These are phyloP conservation scores for Luffa aegyptiaca DNA, from an alignment of 306 rosid genomes.

Conservation along the genomic window DNA sequence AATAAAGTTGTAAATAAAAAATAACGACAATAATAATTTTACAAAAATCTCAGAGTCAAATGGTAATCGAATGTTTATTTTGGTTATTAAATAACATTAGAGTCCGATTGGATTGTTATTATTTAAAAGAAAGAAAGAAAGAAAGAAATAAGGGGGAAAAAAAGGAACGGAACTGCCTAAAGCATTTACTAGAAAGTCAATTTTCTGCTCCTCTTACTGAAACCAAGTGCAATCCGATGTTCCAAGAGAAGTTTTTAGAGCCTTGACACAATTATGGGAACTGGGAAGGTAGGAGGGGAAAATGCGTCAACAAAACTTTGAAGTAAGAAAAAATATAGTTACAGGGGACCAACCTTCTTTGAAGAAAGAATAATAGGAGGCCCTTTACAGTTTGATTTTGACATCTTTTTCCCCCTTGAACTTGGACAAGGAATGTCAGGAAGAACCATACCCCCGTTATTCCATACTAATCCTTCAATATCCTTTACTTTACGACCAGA, in stretches of 20 bases:
- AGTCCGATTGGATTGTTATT: neutral
- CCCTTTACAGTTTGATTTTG: conserved; percentile 20
- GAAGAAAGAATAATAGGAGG: conserved; percentile 65
- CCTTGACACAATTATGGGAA: neutral
- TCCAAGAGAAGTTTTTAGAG: neutral
- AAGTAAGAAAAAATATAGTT: neutral
- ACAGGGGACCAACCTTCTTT: conserved; percentile 44
- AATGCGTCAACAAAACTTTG: neutral
- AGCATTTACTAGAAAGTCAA: neutral
- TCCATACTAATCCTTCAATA: conserved; percentile 46
- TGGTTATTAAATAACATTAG: neutral
- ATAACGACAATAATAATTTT: neutral
- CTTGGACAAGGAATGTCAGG: conserved; percentile 56
- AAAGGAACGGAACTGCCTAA: neutral
- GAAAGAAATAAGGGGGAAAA: neutral
- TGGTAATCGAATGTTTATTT: neutral
- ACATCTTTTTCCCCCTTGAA: conserved; percentile 33
- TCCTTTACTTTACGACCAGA: conserved; percentile 50
- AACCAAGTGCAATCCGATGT: neutral
- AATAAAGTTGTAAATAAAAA: neutral
- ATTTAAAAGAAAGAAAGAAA: neutral
- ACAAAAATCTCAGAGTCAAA: neutral
- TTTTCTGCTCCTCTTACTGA: neutral
- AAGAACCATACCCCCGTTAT: conserved; percentile 66
- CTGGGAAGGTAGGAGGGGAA: neutral